Base-by-base conservation (phyloP, 352 stramenopile species). In the Globisporangium rhizosaccharum region DNA sequence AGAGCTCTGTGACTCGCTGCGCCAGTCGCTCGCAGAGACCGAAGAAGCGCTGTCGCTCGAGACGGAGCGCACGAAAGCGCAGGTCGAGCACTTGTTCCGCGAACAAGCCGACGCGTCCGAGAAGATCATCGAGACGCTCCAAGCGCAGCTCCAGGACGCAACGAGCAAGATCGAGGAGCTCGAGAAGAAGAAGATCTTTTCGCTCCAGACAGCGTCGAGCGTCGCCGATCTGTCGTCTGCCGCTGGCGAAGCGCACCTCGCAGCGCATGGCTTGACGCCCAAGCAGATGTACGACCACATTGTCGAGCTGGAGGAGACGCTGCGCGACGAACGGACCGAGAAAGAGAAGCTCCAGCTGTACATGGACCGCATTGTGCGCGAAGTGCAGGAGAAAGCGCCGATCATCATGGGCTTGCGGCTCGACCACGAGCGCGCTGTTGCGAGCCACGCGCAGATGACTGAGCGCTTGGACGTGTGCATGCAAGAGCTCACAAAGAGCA, bases 351-450 rank as follows among this genome's bases (percentile, higher is more conserved):
- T 97, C 15, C 85, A 97, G 65, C 68, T 97, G 28, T 88, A 94
- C 50, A 83, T 98, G 59, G 74, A 97, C 51, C 89, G 88, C 20
- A 96, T 99, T 51, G 73, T 97, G 41, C 82, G 87, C 53, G 94
- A 98, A 61, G 88, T 98, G 56, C 83, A 96, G 57, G 79, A 84
- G 33, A 98, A 96, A 65, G 90, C 91, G 6, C 94, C 96, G 1
- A 73, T 94, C 33, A 85, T 98, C 46, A 82, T 90, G 61, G 80
- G 88, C 11, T 76, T 97, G 46, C 83, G 92, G 33, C 61, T 96
- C 47, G 93, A 98, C 58, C 88, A 97, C 53, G 82, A 97, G 54
- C 77, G 85, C 47, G 87, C 91, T 1, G 71, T 98, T 36, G 75
- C 96, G 15, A 86, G 83, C 53, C 77, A 97, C 56, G 71, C 78